Evolutionary conservation across 192 early-diverging fungal genomes (phyloP).

Genomic region (Coemansia sp.): DNA sequence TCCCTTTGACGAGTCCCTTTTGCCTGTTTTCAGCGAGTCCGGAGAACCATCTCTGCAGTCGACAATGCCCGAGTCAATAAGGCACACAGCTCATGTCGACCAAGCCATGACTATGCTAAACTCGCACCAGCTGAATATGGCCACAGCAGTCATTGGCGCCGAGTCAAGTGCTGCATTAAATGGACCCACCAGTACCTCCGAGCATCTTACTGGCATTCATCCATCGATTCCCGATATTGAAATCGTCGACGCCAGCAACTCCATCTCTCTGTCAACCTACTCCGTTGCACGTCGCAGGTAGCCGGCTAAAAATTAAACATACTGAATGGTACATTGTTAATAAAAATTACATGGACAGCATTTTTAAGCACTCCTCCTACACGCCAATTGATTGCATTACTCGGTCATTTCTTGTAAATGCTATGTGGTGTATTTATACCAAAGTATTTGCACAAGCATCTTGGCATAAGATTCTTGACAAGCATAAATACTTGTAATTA

Average conservation of each 20-base stretch:
- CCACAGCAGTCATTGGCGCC: not conserved
- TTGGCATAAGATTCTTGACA: not conserved
- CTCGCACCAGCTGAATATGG: not conserved
- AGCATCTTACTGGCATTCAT: slow-evolving; percentile 5
- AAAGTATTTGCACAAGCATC: not conserved
- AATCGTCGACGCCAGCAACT: slow-evolving; percentile 20
- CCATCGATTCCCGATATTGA: slow-evolving; percentile 34
- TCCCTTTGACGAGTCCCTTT: not conserved
- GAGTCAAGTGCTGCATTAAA: not conserved
- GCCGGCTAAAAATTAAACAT: not conserved
- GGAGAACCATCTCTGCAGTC: not conserved
- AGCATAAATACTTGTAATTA: not conserved
- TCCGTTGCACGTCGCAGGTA: slow-evolving; percentile 17
- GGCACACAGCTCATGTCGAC: not conserved
- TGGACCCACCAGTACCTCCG: not conserved
- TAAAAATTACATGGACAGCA: not conserved
- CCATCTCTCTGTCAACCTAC: slow-evolving; percentile 5
- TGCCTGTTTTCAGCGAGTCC: not conserved
- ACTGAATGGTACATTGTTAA: not conserved
- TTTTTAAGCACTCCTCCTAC: not conserved
- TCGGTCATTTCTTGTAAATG: not conserved
- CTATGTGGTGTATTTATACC: not conserved
- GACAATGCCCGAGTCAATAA: not conserved
- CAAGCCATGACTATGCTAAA: slow-evolving; percentile 4
- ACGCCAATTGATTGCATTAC: not conserved